Base-by-base conservation (phyloP, 495 filamentous ascomycete species). In the Sporormia fimetaria region DNA sequence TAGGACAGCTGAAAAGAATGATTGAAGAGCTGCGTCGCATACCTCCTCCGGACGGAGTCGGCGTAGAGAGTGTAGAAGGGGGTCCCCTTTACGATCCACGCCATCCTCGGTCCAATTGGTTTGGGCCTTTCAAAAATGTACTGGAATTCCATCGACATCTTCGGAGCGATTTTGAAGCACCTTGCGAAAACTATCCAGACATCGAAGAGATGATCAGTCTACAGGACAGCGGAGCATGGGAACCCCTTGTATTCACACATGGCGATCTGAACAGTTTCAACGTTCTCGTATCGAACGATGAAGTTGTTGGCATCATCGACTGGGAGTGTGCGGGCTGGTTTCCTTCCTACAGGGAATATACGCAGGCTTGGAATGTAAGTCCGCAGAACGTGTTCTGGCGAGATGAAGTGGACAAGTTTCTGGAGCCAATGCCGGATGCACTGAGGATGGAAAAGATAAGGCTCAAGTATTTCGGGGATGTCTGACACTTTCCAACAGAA, bases 321-420 rank as follows among this genome's bases (percentile, higher is more conserved):
- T 73, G 70, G 70, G 70, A 71, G 49, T 58, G 59, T 3, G 56
- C 61, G 18, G 70, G 70, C n/a, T n/a, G n/a, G n/a, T n/a, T n/a
- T n/a, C n/a, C n/a, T n/a, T n/a, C n/a, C n/a, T n/a, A n/a, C n/a
- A n/a, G n/a, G n/a, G n/a, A n/a, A n/a, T n/a, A n/a, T n/a, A n/a
- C n/a, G n/a, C n/a, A n/a, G n/a, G n/a, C n/a, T n/a, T n/a, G n/a
- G n/a, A n/a, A n/a, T n/a, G n/a, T n/a, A n/a, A n/a, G n/a, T n/a
- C n/a, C n/a, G n/a, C n/a, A n/a, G n/a, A n/a, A n/a, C n/a, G n/a
- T n/a, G n/a, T n/a, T n/a, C n/a, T n/a, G n/a, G n/a, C n/a, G n/a
- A n/a, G n/a, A n/a, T n/a, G n/a, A n/a, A n/a, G n/a, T n/a, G n/a
- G n/a, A n/a, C n/a, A n/a, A n/a, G n/a, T n/a, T n/a, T n/a, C n/a